Percentiles rank a stretch among this genome's conserved stretches.
These are phyloP conservation scores for Hypoxylon sp. DNA, from an alignment of 2,329 filamentous ascomycete species.

Conservation along the genomic window DNA sequence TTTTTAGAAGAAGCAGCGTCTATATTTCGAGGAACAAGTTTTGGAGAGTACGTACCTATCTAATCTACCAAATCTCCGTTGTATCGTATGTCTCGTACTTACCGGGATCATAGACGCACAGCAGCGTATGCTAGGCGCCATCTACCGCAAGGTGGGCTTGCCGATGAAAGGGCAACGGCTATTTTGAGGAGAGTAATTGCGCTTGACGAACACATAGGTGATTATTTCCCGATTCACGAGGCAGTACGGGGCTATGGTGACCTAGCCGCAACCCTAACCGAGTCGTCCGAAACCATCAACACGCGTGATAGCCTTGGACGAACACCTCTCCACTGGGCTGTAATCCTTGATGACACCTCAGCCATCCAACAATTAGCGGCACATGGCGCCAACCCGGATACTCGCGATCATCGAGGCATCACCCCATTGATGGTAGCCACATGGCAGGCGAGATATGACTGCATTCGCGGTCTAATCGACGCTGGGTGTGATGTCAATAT, in stretches of 20 bases:
- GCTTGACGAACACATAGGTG: constrained; percentile 24
- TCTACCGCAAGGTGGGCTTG: too few relatives aligned
- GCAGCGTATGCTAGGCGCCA: background rate
- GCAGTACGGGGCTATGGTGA: constrained; percentile 12
- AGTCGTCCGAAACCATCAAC: constrained; percentile 23
- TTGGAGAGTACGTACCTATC: constrained; percentile 13
- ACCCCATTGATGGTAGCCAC: constrained; percentile 18
- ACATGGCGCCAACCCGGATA: constrained; percentile 25
- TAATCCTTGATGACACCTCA: background rate
- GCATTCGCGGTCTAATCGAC: constrained; percentile 4
- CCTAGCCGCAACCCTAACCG: constrained; percentile 7
- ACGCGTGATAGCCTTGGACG: constrained; percentile 9
- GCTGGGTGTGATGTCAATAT: constrained; percentile 24
- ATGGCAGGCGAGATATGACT: background rate
- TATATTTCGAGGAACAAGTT: constrained; percentile 10
- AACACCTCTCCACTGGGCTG: constrained; percentile 28
- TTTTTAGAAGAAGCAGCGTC: constrained; percentile 12
- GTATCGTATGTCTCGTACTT: background rate
- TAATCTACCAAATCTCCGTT: background rate
- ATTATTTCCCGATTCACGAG: constrained; percentile 27
- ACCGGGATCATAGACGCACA: constrained; percentile 9
- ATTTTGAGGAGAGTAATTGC: constrained; percentile 13
- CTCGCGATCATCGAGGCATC: rapidly evolving
- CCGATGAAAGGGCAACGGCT: background rate
- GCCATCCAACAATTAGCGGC: constrained; percentile 15